Evolutionary conservation across 1,284 basidiomycete genomes (phyloP), one percentile per base, ranked within the genome.

Genomic region (Trichosporon sp.): DNA sequence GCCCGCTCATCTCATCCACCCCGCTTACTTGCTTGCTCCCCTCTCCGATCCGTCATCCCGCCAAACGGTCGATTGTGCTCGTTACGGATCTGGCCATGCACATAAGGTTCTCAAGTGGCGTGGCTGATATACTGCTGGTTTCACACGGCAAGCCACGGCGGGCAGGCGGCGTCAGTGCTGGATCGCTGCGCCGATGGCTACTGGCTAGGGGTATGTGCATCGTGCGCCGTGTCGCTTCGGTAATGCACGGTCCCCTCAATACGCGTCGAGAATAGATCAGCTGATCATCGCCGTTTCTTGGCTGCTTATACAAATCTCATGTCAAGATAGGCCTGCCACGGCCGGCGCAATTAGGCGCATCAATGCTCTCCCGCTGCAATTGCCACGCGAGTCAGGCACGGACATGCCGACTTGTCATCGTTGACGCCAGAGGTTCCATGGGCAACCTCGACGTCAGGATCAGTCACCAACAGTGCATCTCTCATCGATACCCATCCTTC

Each of bases 321-420:
- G 40, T 21, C 4, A 7, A 2, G 9, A 23, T 44, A 44, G 40
- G 40, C 40, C 19, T 23, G 8, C n/a, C 34, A 44, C 2, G 1
- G 16, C 19, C 5, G 8, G 4, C 19, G 3, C 16, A 2, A 10
- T 4, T 21, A 44, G 40, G 40, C 40, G 40, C 40, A 21, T 16
- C 19, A 8, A 10, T n/a, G 7, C 7, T 9, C 19, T 44, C 19
- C 19, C 40, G 40, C 16, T 44, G 40, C 19, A 44, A 44, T 21
- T 10, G 23, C 40, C 40, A 44, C 40, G 40, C 40, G 40, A 44
- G n/a, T 21, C 40, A 44, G 40, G 40, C 40, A 44, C 40, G 19
- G 59, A 9, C 40, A 44, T 44, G 23, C 40, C 65, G 69, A 70
- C 69, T 70, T 70, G 69, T 70, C 67, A 70, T 70, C 69, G 69